Base-by-base conservation (phyloP, 1,284 basidiomycete genomes). In the Spongiforma sp. region DNA sequence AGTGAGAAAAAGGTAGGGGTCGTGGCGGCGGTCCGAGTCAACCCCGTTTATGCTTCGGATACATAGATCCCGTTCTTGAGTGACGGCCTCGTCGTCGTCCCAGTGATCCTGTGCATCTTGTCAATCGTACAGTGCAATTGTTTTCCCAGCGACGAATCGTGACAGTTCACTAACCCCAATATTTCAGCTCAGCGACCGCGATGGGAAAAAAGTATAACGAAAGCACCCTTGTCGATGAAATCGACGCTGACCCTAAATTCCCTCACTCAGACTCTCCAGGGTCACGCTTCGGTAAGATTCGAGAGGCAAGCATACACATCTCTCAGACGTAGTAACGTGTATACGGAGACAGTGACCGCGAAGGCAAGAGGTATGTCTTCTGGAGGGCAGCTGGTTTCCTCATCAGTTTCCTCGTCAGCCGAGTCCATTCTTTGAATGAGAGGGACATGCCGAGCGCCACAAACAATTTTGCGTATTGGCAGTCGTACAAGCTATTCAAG, bases 381-480 rank as follows among this genome's bases (percentile, higher is more conserved):
- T 98, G 96, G 55, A 98, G 89, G 9, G 91, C 91, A 26, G 95
- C 94, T 93, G 63, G 21, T 14, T 34, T n/a, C 15, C n/a, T n/a
- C n/a, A n/a, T n/a, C n/a, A n/a, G n/a, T n/a, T n/a, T n/a, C n/a
- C 5, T 30, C 21, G 32, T 30, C 21, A 4, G 52, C 32, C 32
- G 9, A 10, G 17, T 37, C 36, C 36, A 37, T 26, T 28, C 28
- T 28, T 24, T 11, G n/a, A 12, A 3, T 0, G 19, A n/a, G 50
- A 63, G 68, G 33, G 61, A 53, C 52, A 28, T 71, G 93, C 92
- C 91, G 21, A 99, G 86, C 0, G 96, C 91, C 37, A 90, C 81
- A 80, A 99, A 99, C 81, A 99, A 96, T 66, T 95, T 93, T 73
- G 95, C 90, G 75, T 99, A 99, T 74, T 96, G 93, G 70, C 94